phyloP scores from a whole-genome alignment of 2,329 filamentous ascomycete genomes.

The Metarhizium humberi region DNA sequence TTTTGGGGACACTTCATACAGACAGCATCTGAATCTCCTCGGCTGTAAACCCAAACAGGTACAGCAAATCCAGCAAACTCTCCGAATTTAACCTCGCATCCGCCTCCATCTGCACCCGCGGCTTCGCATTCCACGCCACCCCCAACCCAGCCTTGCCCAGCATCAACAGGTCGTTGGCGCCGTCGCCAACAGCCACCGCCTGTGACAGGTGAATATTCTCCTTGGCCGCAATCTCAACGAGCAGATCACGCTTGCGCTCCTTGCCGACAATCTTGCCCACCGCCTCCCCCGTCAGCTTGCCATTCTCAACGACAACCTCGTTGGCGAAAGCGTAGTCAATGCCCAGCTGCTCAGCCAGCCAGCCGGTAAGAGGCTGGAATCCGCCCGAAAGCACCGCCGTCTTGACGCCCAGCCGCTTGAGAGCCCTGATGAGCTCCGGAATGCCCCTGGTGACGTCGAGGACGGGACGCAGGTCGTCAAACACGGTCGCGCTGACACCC shows the following conservation, averaged over 20 bases:
- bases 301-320: conserved; percentile 58
- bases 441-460: conserved; percentile 80
- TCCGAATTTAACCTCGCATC: conserved; percentile 62
- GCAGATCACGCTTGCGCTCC: conserved; percentile 62
- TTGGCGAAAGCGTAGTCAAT: conserved; percentile 88
- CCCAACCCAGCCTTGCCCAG: conserved; percentile 66
- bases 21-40: conserved; percentile 39
- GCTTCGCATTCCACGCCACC: conserved; percentile 79
- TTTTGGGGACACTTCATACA: not conserved
- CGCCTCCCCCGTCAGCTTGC: conserved; percentile 61
- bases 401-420: conserved; percentile 74
- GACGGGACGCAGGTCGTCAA: conserved; percentile 63
- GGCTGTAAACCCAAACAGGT: conserved; percentile 62
- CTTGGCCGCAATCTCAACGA: conserved; percentile 59
- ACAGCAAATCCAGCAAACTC: conserved; percentile 62
- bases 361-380: conserved; percentile 80
- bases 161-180: conserved; percentile 77
- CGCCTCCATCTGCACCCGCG: conserved; percentile 69
- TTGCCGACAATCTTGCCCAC: conserved; percentile 65
- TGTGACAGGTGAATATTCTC: conserved; percentile 58
- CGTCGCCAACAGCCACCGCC: conserved; percentile 68
- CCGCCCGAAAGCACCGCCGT: conserved; percentile 88
- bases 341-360: conserved; percentile 72
- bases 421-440: conserved; percentile 58
- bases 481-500: conserved; percentile 70